Base-by-base conservation (phyloP, 2,329 filamentous ascomycete genomes). In the Colletotrichum navitas region DNA sequence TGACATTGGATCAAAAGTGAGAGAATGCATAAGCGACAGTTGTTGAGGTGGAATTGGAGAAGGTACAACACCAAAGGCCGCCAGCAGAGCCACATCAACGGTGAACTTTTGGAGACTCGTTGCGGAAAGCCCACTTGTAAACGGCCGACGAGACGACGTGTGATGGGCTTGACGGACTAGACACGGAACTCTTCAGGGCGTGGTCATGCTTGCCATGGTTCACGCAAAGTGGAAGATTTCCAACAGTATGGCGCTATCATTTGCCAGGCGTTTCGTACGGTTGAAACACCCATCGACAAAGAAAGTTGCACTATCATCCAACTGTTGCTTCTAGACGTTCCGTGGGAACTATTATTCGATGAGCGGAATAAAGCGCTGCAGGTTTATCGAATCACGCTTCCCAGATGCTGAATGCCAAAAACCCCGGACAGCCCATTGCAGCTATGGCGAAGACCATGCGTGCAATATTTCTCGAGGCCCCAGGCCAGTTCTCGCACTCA, bases 31-130 rank as follows among this genome's bases (percentile, higher is more conserved):
- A 65, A 58, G 21, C 39, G 52, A 8, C 52, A 65, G 21, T 58
- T 65, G 29, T 10, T 18, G n/a, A 58, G 41, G 16, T 65, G 63
- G 63, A 24, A n/a, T 4, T 65, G 63, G 63, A 65, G 36, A 18
- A 65, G 41, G 32, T 65, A 58, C 41, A 49, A 65, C 21, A 56
- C 63, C 12, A 58, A 65, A 51, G 7, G 8, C 10, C 16, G 14
- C 24, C 41, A 36, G 5, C 34, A 26, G 18, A 56, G 54, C 34
- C 34, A 24, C 21, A 14, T 3, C 12, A 39, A n/a, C 3, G n/a
- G 34, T 21, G n/a, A 29, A 29, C 18, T 36, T 14, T 1, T 12
- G 21, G 54, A 41, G 2, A 41, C 34, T 24, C 26, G 32, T 16
- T 5, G 54, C 21, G 32, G 34, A 12, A 41, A 24, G 21, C 2